These are phyloP conservation scores for Saccharomycopsis crataegensis DNA, from an alignment of 1,139 yeast genomes.

Conservation along the genomic window DNA sequence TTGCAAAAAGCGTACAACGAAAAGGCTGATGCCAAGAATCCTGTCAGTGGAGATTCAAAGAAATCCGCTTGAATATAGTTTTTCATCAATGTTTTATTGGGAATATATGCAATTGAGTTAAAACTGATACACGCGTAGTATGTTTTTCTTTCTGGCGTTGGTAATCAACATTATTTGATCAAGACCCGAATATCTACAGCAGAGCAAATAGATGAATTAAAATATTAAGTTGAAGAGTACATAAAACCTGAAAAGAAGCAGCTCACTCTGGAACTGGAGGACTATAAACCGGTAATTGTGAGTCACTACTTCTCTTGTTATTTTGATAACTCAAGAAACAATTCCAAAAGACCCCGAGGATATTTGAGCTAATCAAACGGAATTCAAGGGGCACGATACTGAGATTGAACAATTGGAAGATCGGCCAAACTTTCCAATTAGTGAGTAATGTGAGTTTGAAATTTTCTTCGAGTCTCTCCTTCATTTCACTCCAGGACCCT, in stretches of 20 bases:
- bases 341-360: conserved; percentile 79
- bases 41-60: not conserved
- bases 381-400: conserved; percentile 61
- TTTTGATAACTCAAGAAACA: conserved; percentile 60
- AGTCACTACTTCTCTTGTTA: conserved; percentile 17
- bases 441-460: conserved; percentile 57
- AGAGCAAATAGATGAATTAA: too few species aligned
- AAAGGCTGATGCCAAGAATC: conserved; percentile 14
- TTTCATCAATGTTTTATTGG: not conserved
- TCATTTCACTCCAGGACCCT: conserved; percentile 30
- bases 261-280: conserved; percentile 33
- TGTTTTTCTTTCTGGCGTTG: too few species aligned
- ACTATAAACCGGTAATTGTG: conserved; percentile 27
- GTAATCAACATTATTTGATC: too few species aligned
- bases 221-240: too few species aligned
- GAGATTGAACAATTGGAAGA: conserved; percentile 68
- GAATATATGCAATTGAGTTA: too few species aligned
- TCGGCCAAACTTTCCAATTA: conserved; percentile 88
- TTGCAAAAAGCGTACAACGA: conserved; percentile 17
- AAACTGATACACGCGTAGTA: too few species aligned
- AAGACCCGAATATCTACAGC: too few species aligned
- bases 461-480: conserved; percentile 36
- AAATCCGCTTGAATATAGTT: not conserved
- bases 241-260: too few species aligned
- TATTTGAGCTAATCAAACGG: conserved; percentile 61